phyloP scores from a whole-genome alignment of 192 early-diverging fungal genomes.

The Entomortierella chlamydospora region DNA sequence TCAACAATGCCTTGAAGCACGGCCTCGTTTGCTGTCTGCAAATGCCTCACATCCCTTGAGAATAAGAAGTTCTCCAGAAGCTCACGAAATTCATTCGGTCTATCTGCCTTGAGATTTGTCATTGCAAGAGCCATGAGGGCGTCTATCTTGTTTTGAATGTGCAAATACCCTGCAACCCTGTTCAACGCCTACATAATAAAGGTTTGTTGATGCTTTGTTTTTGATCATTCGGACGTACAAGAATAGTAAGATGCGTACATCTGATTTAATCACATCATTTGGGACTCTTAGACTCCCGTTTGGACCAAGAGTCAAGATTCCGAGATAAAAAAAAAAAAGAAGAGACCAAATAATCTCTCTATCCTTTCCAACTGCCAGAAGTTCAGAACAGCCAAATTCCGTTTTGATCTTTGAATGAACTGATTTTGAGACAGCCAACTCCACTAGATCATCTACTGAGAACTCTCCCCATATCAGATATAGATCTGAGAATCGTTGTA shows the following conservation, averaged over 20 bases:
- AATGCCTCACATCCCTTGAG: constrained; percentile 30
- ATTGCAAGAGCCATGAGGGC: constrained; percentile 49
- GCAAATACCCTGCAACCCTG: constrained; percentile 33
- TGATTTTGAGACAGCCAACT: constrained; percentile 39
- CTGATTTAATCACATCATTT: constrained; percentile 45
- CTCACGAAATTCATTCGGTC: constrained; percentile 25
- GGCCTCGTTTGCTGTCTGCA: constrained; percentile 28
- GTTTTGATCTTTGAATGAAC: constrained; percentile 32
- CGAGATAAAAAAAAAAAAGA: constrained; percentile 50
- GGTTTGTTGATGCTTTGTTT: too few relatives aligned
- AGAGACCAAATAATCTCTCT: constrained; percentile 49
- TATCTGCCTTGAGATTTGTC: constrained; percentile 35
- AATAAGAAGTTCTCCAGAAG: constrained; percentile 38
- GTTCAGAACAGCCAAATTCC: constrained; percentile 42
- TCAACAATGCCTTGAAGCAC: constrained; percentile 50
- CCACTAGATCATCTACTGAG: constrained; percentile 50
- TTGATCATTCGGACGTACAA: too few relatives aligned
- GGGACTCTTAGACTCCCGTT: constrained; percentile 35
- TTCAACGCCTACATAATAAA: constrained; percentile 39
- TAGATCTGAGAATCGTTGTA: constrained; percentile 48
- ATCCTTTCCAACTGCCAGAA: constrained; percentile 43
- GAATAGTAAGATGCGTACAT: constrained; percentile 34
- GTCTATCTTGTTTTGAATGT: constrained; percentile 36
- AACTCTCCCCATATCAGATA: constrained; percentile 54
- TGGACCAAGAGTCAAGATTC: constrained; percentile 28